Base-by-base conservation (phyloP, 1,284 basidiomycete genomes). In the Ganoderma lingzhi region DNA sequence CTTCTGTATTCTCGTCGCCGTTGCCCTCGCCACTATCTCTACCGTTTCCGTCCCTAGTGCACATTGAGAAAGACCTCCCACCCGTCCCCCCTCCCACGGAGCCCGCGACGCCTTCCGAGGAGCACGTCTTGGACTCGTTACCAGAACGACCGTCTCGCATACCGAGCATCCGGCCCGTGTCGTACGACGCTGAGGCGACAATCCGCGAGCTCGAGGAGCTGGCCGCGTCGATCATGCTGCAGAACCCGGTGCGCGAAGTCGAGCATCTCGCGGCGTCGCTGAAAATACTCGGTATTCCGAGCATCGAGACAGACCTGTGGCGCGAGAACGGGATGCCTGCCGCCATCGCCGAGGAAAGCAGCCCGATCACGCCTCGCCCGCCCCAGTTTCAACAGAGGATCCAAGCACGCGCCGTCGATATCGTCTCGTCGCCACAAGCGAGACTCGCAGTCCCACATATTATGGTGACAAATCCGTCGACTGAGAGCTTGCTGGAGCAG, bases 391-490 rank as follows among this genome's bases (percentile, higher is more conserved):
- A 19, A 15, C 59, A 28, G n/a, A 61, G 17, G 35, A 32, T 17
- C 17, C 55, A 17, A 3, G 30, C 48, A 45, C 35, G 45, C 19
- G 17, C 30, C 32, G 35, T 19, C 5, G 59, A 55, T 9, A 10
- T 35, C 19, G 23, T 2, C 12, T 14, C 39, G 8, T 4, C 39
- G 51, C 37, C 67, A 37, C 67, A 32, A 37, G 59, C 53, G 23
- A 63, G 53, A 32, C 69, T 69, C 12, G 62, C 66, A 56, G 66
- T 73, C 45, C 76, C 76, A 17, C 66, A 65, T 15, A 78, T 78
- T 61, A 70, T 76, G 53, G 70, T 78, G n/a, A 78, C 76, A n/a
- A 67, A 71, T 12, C 71, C 76, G 30, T 77, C 76, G 10, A 65
- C 30, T 37, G 75, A 75, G n/a, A 51, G 68, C 53, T 55, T 75